Base-by-base conservation (phyloP, 1,284 basidiomycete species). In the Cutaneotrichosporon sp. region DNA sequence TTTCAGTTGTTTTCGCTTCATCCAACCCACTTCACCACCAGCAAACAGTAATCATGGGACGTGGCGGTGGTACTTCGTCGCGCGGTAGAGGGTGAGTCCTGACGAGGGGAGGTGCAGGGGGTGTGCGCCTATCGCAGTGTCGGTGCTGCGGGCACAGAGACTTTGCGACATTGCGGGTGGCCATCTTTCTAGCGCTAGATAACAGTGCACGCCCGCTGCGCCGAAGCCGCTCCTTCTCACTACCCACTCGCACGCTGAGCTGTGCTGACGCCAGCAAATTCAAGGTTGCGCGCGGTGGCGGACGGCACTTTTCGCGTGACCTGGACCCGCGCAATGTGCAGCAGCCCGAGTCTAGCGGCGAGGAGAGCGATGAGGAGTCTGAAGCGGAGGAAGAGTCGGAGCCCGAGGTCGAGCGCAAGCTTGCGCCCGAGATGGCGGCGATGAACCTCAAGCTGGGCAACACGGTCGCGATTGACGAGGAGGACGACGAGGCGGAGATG, bases 211-310 rank as follows among this genome's bases (percentile, higher is more conserved):
- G n/a, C 15, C 45, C 36, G 13, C 21, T 22, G 12, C 17, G 33
- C 49, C 34, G 43, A 34, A 13, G 5, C 14, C 37, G n/a, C n/a
- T n/a, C n/a, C n/a, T n/a, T n/a, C n/a, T n/a, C n/a, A n/a, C n/a
- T n/a, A n/a, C n/a, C n/a, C n/a, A n/a, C n/a, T n/a, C n/a, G n/a
- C n/a, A n/a, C n/a, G n/a, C n/a, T n/a, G n/a, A n/a, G n/a, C 7
- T 30, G 26, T 7, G 21, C 26, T 46, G 20, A 39, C 39, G 15
- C 8, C 50, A 74, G 74, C 47, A 90, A 87, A 76, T 89, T 83
- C 78, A 90, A 91, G 80, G 79, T 83, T 56, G 86, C 86, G 67
- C 87, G 90, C 49, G 90, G 90, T 56, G 90, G 90, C 42, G 90
- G 90, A 51, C 82, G 90, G 61, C 81, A 77, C 64, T 89, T 89